A percentile compares a stretch with the other conserved stretches of the same genome.
Conservation (phyloP, 2,329 filamentous ascomycete species). For the Penicillium sclerotiorum region DNA sequence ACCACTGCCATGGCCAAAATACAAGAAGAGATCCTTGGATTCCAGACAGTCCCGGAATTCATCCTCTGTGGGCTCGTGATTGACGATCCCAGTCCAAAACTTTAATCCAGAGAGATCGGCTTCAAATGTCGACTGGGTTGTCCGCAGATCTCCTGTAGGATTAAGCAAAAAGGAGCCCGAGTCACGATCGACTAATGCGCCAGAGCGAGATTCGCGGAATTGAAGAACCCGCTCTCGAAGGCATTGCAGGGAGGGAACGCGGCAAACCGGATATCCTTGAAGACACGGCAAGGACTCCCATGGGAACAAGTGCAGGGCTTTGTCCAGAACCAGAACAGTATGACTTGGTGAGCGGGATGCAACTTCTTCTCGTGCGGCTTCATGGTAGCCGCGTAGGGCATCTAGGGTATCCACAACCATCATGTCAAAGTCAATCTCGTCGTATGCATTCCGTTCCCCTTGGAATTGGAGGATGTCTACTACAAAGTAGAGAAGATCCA, state of each 20-base stretch:
- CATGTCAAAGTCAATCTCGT: slow-evolving; percentile 92
- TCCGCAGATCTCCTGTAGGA: slow-evolving; percentile 78
- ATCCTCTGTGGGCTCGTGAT: slow-evolving; percentile 70
- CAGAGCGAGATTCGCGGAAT: slow-evolving; percentile 29
- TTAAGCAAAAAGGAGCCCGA: slow-evolving; percentile 76
- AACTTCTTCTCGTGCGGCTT: slow-evolving; percentile 42
- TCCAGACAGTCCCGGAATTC: slow-evolving; percentile 73
- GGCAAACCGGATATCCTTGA: slow-evolving; percentile 74
- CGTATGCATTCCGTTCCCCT: slow-evolving; percentile 93
- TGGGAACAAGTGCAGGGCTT: slow-evolving; percentile 84
- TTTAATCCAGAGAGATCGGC: slow-evolving; percentile 59
- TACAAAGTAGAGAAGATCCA: slow-evolving; percentile 92
- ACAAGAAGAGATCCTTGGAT: slow-evolving; percentile 73
- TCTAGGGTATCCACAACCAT: slow-evolving; percentile 89
- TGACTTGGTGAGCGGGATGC: slow-evolving; percentile 53
- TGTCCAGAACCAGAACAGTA: slow-evolving; percentile 88
- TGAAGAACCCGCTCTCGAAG: slow-evolving; percentile 75
- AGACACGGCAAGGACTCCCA: slow-evolving; percentile 96
- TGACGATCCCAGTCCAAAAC: slow-evolving; percentile 69
- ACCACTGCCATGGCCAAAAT: slow-evolving; percentile 95
- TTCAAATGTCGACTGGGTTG: slow-evolving; percentile 76
- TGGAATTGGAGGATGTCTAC: slow-evolving; percentile 96
- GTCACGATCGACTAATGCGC: slow-evolving; percentile 27
- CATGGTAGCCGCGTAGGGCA: slow-evolving; percentile 77
- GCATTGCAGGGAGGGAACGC: slow-evolving; percentile 83